Evolutionary conservation across 768 basidiomycete genomes (phyloP), one percentile per base, ranked within the genome.

Genomic region (Naganishia vaughanmartiniae): DNA sequence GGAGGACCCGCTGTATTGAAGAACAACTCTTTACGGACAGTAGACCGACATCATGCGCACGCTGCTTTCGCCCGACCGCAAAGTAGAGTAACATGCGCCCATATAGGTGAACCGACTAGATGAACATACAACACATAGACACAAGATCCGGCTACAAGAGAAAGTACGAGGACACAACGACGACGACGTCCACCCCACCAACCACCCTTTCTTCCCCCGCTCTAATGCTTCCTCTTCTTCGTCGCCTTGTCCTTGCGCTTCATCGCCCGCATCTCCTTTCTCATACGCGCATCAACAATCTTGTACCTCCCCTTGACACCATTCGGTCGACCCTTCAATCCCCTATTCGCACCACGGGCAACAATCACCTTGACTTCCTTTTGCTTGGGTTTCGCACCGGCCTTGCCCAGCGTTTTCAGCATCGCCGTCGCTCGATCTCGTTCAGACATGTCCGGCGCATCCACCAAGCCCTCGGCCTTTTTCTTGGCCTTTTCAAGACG

Each of bases 211-310:
- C 11, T n/a, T n/a, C 34, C 46, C 54, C 42, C 24, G 26, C 39
- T 69, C 66, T 67, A 73, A 30, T 65, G 68, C 55, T 65, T 66
- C 45, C 63, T 56, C 71, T 72, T 72, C 70, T 73, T 73, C 46
- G 39, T 45, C 42, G 72, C 73, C 67, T 76, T 76, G 57, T 63
- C 69, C 30, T 69, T 73, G 31, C 73, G 63, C 72, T 74, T 74
- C 56, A 72, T 66, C 11, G 75, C 73, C n/a, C 75, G 67, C 33
- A 74, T 34, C 66, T 76, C 75, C 69, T 76, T 96, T 81, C 86
- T 91, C 90, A 93, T 93, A 74, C 94, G 85, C 4, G 92, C 83
- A 81, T 96, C 94, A 0, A 95, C 92, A 92, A 96, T 96, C 46
- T 88, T 84, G 81, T 96, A 98, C 57, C 90, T 87, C 36, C 95